These are phyloP conservation scores for Cantharellus cinnabarinus DNA, from an alignment of 768 basidiomycete species.

Conservation along the genomic window DNA sequence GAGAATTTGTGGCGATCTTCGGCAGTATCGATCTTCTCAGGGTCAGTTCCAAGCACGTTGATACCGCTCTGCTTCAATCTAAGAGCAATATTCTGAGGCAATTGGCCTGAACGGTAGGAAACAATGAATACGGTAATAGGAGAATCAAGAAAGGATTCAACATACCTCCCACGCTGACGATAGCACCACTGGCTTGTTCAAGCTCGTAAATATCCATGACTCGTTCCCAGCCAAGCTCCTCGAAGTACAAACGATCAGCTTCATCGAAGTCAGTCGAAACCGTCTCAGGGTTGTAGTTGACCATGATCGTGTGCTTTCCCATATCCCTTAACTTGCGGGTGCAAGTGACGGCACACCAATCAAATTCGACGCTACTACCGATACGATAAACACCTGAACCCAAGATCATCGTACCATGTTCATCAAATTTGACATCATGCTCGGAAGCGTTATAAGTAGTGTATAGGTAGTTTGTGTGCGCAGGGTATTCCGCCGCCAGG, in stretches of 20 bases:
- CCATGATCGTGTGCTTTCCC: conserved; percentile 92
- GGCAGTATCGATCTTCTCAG: conserved; percentile 83
- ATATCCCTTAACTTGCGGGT: conserved; percentile 78
- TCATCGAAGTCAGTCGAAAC: conserved; percentile 99
- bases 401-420: conserved; percentile 97
- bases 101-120: conserved; percentile 40
- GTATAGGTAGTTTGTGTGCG: conserved; percentile 97
- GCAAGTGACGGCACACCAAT: conserved; percentile 99
- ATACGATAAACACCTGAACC: conserved; percentile 97
- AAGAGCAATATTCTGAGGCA: conserved; percentile 96
- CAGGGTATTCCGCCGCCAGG: conserved; percentile 94
- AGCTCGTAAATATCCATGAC: conserved; percentile 99
- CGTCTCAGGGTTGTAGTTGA: conserved; percentile 99
- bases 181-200: conserved; percentile 77
- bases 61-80: conserved; percentile 79
- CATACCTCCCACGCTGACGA: conserved; percentile 92
- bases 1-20: conserved; percentile 99
- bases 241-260: conserved; percentile 96
- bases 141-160: not conserved
- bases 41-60: conserved; percentile 90
- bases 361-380: conserved; percentile 96
- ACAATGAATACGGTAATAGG: not conserved
- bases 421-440: conserved; percentile 89
- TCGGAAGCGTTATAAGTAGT: conserved; percentile 95
- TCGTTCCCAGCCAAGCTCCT: conserved; percentile 91